A percentile compares a stretch with the other conserved stretches of the same genome.
Evolutionary conservation across 1,284 basidiomycete genomes (phyloP).

Genomic region (Trichosporon sp.): DNA sequence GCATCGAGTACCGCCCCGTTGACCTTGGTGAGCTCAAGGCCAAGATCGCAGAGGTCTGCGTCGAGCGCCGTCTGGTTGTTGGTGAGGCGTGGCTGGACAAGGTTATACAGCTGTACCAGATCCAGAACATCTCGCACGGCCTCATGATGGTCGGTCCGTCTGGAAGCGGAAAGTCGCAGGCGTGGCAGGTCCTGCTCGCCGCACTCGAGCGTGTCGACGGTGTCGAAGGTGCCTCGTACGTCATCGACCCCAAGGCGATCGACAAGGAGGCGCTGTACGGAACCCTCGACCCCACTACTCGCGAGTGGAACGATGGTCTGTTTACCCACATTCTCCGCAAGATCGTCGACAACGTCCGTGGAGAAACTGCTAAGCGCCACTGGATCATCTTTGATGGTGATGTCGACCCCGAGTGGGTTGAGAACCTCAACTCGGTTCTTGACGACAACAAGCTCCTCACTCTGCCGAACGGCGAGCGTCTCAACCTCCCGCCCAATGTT

Average conservation of each 20-base stretch:
- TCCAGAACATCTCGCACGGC: slow-evolving; percentile 99
- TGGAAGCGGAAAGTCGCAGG: slow-evolving; percentile 94
- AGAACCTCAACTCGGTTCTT: slow-evolving; percentile 91
- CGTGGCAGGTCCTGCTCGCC: slow-evolving; percentile 90
- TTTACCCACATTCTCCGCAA: slow-evolving; percentile 98
- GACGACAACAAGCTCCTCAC: slow-evolving; percentile 99
- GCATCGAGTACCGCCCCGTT: slow-evolving; percentile 85
- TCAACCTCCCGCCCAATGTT: slow-evolving; percentile 94
- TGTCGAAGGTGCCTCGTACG: slow-evolving; percentile 87
- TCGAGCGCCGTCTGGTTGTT: slow-evolving; percentile 78
- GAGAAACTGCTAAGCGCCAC: slow-evolving; percentile 93
- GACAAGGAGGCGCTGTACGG: slow-evolving; percentile 98
- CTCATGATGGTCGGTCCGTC: slow-evolving; percentile 99
- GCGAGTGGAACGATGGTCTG: slow-evolving; percentile 99
- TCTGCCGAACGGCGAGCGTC: slow-evolving; percentile 95
- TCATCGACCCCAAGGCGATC: slow-evolving; percentile 99
- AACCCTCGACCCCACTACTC: slow-evolving; percentile 92
- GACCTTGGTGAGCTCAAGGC: slow-evolving; percentile 81
- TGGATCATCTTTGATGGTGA: slow-evolving; percentile 99
- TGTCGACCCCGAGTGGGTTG: slow-evolving; percentile 99
- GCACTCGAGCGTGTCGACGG: slow-evolving; percentile 92
- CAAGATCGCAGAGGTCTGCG: slow-evolving; percentile 84
- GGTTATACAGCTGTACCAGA: slow-evolving; percentile 97
- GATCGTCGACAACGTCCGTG: slow-evolving; percentile 97
- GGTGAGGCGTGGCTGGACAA: slow-evolving; percentile 93